Conservation (phyloP, 2,329 filamentous ascomycete species). For the Calycina marina region DNA sequence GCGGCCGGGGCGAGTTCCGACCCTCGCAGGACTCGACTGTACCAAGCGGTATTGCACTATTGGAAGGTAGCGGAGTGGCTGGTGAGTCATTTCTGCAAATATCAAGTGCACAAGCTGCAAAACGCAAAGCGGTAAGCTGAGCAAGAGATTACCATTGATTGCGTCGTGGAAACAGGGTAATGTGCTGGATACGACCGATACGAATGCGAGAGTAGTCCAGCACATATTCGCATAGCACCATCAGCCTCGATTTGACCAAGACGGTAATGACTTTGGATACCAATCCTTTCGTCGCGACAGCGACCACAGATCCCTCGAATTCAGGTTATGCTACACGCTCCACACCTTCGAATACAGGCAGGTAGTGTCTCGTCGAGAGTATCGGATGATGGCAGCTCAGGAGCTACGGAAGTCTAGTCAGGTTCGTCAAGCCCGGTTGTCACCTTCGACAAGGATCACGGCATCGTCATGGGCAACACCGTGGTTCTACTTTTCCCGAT, state of each 20-base stretch:
- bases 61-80: slow-evolving; percentile 37
- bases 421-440: background rate
- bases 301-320: background rate
- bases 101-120: slow-evolving; percentile 29
- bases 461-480: slow-evolving; percentile 44
- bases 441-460: slow-evolving; percentile 29
- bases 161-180: slow-evolving; percentile 17
- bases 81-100: slow-evolving; percentile 41
- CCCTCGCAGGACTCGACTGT: slow-evolving; percentile 30
- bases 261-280: slow-evolving; percentile 12
- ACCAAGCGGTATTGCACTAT: slow-evolving; percentile 27
- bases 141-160: slow-evolving; percentile 15
- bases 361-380: background rate
- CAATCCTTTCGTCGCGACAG: slow-evolving; percentile 14
- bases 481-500: slow-evolving; percentile 45
- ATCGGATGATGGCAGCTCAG: background rate
- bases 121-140: slow-evolving; percentile 6
- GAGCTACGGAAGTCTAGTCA: background rate
- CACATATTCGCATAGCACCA: slow-evolving; percentile 7
- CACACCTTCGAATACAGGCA: background rate
- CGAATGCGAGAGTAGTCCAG: slow-evolving; percentile 13
- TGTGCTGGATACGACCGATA: slow-evolving; percentile 11
- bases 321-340: slow-evolving; percentile 4
- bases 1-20: slow-evolving; percentile 28
- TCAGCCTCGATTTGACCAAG: slow-evolving; percentile 16